Base-by-base conservation (phyloP, 257 asterid genomes). In the Capsicum chinense region DNA sequence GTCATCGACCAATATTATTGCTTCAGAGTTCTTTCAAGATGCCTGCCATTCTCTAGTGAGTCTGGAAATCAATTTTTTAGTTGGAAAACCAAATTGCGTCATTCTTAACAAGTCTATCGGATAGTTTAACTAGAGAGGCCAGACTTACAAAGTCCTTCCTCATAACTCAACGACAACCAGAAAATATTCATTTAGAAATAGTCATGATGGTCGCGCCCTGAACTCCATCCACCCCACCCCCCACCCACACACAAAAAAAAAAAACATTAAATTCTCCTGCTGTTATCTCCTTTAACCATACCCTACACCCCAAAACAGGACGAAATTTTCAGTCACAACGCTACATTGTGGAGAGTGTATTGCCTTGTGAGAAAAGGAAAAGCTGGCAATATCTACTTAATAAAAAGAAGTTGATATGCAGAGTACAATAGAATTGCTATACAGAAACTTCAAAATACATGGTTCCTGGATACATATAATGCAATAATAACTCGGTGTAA, bases 301-400 rank as follows among this genome's bases (percentile, higher is more conserved):
- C 52, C 79, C 39, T 54, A 17, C n/a, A 67, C 58, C 79, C 81
- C 81, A 33, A 76, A 76, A 52, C 63, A 76, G 52, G 81, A 76
- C 16, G 81, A 14, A 21, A 16, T 39, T 39, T 69, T 16, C 12
- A 0, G 52, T 39, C 78, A 69, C 54, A 37, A 16, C 13, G 54
- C 78, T 69, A 39, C 13, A 39, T 76, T 26, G 62, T 4, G 48
- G 44, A 3, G 64, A 26, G 63, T 3, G 48, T 21, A 7, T 54
- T 19, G 17, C 26, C 15, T 14, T 14, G 4, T 6, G 26, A 54
- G 44, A 54, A 74, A 33, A 1, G 26, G 50, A 26, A 76, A 76
- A 15, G 7, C 17, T 13, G 62, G 62, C 44, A 19, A 21, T 13
- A 37, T 21, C 7, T 13, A 15, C 47, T 76, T 21, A 13, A 69